Evolutionary conservation across 257 asterid genomes (phyloP).

Genomic region (Nicotiana tomentosiformis): DNA sequence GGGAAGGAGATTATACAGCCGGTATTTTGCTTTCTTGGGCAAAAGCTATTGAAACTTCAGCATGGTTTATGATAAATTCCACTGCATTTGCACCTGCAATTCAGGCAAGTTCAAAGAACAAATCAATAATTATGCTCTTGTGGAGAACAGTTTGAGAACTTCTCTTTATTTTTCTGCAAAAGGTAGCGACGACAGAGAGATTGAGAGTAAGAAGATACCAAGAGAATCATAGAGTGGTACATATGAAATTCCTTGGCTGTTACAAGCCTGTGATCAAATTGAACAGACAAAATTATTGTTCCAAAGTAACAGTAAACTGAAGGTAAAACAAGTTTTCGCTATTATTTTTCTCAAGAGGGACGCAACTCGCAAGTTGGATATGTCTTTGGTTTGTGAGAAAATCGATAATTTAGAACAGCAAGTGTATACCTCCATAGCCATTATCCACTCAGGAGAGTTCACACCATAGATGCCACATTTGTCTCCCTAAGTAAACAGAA

Average conservation of each 20-base stretch:
- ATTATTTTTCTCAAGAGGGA: background rate
- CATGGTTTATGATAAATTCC: constrained; percentile 89
- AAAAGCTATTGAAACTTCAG: constrained; percentile 76
- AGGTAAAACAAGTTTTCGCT: background rate
- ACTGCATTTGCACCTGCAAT: constrained; percentile 85
- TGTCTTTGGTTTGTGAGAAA: background rate
- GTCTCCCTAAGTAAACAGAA: constrained; percentile 49
- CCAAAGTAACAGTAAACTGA: background rate
- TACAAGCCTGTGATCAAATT: constrained; percentile 64
- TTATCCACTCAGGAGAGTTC: constrained; percentile 84
- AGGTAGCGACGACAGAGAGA: background rate
- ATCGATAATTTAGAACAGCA: background rate
- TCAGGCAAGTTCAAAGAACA: background rate
- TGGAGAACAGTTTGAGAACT: background rate
- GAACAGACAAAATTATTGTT: constrained; percentile 3
- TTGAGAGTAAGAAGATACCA: constrained; percentile 38
- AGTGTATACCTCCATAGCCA: constrained; percentile 71
- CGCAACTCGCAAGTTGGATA: background rate
- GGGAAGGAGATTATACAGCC: constrained; percentile 34
- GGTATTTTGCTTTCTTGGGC: constrained; percentile 72
- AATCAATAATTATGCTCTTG: background rate
- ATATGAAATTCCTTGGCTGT: constrained; percentile 64
- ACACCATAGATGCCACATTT: constrained; percentile 86
- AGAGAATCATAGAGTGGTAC: constrained; percentile 88
- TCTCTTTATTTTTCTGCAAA: background rate